Conservation (phyloP, 768 basidiomycete genomes). For the Kwoniella bestiolae region DNA sequence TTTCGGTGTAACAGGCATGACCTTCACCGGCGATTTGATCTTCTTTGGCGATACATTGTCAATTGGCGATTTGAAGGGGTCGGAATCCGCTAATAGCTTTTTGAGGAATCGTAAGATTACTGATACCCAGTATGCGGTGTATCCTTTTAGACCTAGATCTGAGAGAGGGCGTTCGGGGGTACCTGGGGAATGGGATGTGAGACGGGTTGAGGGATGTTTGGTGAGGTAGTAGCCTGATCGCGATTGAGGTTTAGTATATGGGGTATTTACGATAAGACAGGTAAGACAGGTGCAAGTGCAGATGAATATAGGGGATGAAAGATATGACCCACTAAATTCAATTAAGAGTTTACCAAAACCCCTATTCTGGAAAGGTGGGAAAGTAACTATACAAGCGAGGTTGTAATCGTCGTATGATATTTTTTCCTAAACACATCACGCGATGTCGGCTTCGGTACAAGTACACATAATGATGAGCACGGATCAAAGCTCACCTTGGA, state of each 20-base stretch:
- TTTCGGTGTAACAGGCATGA: neutral
- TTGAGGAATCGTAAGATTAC: slow-evolving; percentile 41
- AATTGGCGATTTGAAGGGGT: slow-evolving; percentile 1
- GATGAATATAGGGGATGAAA: no score
- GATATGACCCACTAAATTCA: slow-evolving; percentile 92
- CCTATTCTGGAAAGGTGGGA: slow-evolving; percentile 87
- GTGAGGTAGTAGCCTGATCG: slow-evolving; percentile 94
- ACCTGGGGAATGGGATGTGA: slow-evolving; percentile 75
- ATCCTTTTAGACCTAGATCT: slow-evolving; percentile 86
- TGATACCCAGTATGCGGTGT: slow-evolving; percentile 61
- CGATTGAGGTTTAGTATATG: no score
- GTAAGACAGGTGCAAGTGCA: no score
- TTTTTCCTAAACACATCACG: slow-evolving; percentile 71
- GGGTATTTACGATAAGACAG: no score
- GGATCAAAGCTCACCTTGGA: slow-evolving; percentile 62
- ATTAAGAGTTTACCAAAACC: slow-evolving; percentile 96
- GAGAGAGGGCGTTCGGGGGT: slow-evolving; percentile 95
- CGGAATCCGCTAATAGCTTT: slow-evolving; percentile 30
- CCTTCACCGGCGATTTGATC: slow-evolving; percentile 11
- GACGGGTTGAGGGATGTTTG: slow-evolving; percentile 50
- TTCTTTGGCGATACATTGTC: slow-evolving; percentile 4
- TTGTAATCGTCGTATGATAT: slow-evolving; percentile 96
- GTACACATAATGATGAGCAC: no score
- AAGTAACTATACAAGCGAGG: slow-evolving; percentile 90
- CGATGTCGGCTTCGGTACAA: no score